Base-by-base conservation (phyloP, 1,139 yeast genomes). In the Wickerhamomyces sp. region DNA sequence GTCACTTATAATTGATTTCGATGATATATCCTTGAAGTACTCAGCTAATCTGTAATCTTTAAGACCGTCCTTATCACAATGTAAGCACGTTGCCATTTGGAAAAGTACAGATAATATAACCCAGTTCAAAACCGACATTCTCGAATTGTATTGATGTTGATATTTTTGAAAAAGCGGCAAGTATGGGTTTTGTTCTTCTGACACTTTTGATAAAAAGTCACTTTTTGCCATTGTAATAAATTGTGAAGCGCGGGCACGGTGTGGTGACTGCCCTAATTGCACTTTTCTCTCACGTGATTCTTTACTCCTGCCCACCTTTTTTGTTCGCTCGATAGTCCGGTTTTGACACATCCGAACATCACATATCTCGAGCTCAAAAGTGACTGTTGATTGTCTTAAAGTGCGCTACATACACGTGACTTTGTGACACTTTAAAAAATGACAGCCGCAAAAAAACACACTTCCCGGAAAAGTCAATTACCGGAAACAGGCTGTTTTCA, bases 1-100 rank as follows among this genome's bases (percentile, higher is more conserved):
- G 32, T 70, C 72, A 29, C 58, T 62, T 22, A 65, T 49, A 5
- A 51, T 37, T 8, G 65, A 51, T 14, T 64, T 62, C 6, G 46
- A 10, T 5, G 40, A 17, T 11, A 46, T 30, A 13, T 33, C 31
- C 7, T 39, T 38, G 33, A 49, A 45, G 11, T 30, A 32, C 30
- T 47, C 52, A 26, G 35, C 34, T 7, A 51, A 33, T 26, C 33
- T 37, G 28, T 47, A 49, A 23, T 41, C 35, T 6, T 43, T 40
- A 15, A 51, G 28, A 8, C 28, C 33, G 13, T 42, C 47, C 16
- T 41, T 38, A 3, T 40, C 33, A 26, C 55, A 51, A 28, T 45
- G 35, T 10, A 43, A 10, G 0, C 42, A 38, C 9, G 37, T 9
- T 0, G 40, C 41, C 4, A 10, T 5, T 3, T 12, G 11, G 12